Evolutionary conservation across 2,329 filamentous ascomycete genomes (phyloP), one percentile per base, ranked within the genome.

Genomic region (Shiraia sp.): DNA sequence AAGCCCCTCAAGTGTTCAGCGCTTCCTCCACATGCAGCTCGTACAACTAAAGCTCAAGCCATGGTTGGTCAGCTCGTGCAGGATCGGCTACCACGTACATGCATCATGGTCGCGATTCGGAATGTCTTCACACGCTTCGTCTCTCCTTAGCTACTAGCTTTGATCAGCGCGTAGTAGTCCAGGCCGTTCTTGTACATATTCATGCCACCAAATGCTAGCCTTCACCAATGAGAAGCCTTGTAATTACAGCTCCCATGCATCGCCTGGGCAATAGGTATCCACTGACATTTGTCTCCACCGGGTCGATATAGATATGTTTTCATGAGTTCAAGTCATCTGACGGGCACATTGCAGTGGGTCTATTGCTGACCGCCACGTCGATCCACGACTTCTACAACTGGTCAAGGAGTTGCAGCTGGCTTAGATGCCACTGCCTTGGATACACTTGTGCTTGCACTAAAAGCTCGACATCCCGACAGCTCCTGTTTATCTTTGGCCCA

Each of bases 311-410:
- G n/a, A n/a, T n/a, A n/a, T n/a, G n/a, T n/a, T n/a, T n/a, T 16
- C 22, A 16, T 14, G 29, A 25, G 27, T 22, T 19, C 24, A 10
- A 28, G 10, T 13, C 32, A 24, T 14, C 24, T 14, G 34, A 14
- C 29, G 30, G 37, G n/a, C 25, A 16, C 12, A 14, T 22, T 23
- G n/a, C 25, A 17, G 10, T 23, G 25, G 13, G 15, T 12, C 10
- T 16, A 38, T 59, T 50, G 49, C 48, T 45, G 45, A 51, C 19
- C 32, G 39, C n/a, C 25, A 28, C 28, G 49, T 29, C 47, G 48
- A 53, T 51, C 46, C 34, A 40, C 32, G 40, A 32, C 47, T 55
- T 34, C 48, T 32, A 16, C 39, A 33, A 22, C 17, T 30, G 34
- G n/a, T n/a, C n/a, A n/a, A n/a, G n/a, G n/a, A n/a, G n/a, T n/a